Conservation (phyloP, 2,329 filamentous ascomycete genomes). For the Sporothrix pseudoabietina region DNA sequence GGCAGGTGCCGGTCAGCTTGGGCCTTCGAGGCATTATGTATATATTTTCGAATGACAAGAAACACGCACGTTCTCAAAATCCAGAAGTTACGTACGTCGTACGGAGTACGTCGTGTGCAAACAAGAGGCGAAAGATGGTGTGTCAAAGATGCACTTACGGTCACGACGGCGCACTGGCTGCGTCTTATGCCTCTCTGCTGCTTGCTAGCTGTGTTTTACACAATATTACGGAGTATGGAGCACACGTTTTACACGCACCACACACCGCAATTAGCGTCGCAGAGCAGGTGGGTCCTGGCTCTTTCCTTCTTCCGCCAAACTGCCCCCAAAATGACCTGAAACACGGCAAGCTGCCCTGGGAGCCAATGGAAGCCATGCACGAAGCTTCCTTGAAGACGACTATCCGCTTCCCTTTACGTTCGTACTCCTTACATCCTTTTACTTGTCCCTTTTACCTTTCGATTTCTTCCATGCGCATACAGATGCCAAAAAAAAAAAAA, state of each 20-base stretch:
- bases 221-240: no score
- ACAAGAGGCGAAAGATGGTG: background rate
- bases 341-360: conserved; percentile 27
- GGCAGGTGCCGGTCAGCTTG: background rate
- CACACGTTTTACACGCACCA: background rate
- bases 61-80: background rate
- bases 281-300: conserved; percentile 11
- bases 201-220: background rate
- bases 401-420: background rate
- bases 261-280: conserved; percentile 5
- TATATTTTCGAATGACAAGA: background rate
- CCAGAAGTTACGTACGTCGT: no score
- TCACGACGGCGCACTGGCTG: conserved; percentile 1
- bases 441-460: conserved; percentile 17
- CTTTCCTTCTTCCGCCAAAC: conserved; percentile 19
- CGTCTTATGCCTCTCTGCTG: background rate
- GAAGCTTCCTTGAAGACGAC: conserved; percentile 24
- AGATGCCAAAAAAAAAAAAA: conserved; percentile 18
- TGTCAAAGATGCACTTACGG: background rate
- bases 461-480: conserved; percentile 8
- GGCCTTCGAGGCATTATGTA: background rate
- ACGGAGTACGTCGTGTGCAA: background rate
- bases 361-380: conserved; percentile 32
- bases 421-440: background rate
- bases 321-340: conserved; percentile 27